Conservation (phyloP, 495 filamentous ascomycete species). For the Penicillium alfredii region DNA sequence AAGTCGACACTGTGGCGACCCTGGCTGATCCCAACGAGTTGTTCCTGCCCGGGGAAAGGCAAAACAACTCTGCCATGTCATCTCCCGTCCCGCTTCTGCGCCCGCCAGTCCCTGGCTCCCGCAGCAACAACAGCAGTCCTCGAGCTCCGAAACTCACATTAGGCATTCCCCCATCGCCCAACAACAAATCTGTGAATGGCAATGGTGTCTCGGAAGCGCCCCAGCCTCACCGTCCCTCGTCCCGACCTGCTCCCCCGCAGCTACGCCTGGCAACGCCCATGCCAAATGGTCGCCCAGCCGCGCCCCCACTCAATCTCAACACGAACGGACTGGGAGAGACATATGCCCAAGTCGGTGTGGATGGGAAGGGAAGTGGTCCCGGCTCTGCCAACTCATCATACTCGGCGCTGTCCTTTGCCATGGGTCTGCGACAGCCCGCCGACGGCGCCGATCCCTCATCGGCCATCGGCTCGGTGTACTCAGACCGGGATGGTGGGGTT, state of each 20-base stretch:
- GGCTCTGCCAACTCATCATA: conserved; percentile 81
- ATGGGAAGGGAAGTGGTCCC: conserved; percentile 66
- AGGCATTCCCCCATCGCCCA: conserved; percentile 80
- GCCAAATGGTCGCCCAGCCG: conserved; percentile 46
- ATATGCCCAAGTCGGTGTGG: conserved; percentile 67
- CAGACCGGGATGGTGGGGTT: conserved; percentile 60
- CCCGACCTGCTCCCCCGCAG: conserved; percentile 57
- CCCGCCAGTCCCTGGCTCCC: conserved; percentile 72
- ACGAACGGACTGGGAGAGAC: conserved; percentile 62
- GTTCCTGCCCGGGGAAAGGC: conserved; percentile 44
- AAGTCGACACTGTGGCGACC: conserved; percentile 37
- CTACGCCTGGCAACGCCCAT: conserved; percentile 60
- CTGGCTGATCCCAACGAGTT: conserved; percentile 44
- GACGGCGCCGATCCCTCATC: conserved; percentile 81
- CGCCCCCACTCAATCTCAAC: conserved; percentile 42
- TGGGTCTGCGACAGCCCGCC: conserved; percentile 52
- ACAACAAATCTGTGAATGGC: conserved; percentile 57
- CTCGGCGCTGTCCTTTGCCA: conserved; percentile 69
- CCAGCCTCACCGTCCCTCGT: conserved; percentile 32
- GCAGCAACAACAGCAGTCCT: conserved; percentile 48
- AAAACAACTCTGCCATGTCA: conserved; percentile 61
- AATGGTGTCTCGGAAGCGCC: conserved; percentile 25
- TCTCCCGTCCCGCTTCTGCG: conserved; percentile 77
- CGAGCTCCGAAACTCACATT: conserved; percentile 76
- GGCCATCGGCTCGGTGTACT: conserved; percentile 78